phyloP scores from a whole-genome alignment of 192 early-diverging fungal species.

The Pilaira anomala region DNA sequence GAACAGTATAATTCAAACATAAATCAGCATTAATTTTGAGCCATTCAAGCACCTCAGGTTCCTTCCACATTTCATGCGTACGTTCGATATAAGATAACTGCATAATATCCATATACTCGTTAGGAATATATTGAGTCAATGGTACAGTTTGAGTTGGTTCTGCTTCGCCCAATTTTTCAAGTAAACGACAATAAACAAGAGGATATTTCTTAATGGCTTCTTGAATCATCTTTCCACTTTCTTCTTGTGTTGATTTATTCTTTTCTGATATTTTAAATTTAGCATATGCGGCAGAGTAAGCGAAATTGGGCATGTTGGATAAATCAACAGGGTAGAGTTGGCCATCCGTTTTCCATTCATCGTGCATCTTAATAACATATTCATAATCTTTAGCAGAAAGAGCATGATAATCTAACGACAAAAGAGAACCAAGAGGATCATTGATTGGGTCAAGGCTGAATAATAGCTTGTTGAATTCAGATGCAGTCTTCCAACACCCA shows the following conservation, averaged over 20 bases:
- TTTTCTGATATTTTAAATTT: constrained; percentile 67
- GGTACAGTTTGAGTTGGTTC: constrained; percentile 50
- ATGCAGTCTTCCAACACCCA: constrained; percentile 91
- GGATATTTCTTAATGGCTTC: constrained; percentile 76
- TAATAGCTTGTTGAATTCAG: constrained; percentile 84
- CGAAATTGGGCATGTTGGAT: constrained; percentile 63
- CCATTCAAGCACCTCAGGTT: constrained; percentile 66
- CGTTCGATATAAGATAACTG: constrained; percentile 74
- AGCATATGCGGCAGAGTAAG: constrained; percentile 73
- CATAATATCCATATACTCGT: constrained; percentile 59
- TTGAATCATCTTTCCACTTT: constrained; percentile 57
- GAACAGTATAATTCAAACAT: constrained; percentile 1
- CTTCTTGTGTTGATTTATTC: constrained; percentile 23
- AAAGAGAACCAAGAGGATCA: constrained; percentile 73
- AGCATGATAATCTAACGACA: constrained; percentile 85
- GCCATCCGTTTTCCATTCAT: constrained; percentile 18
- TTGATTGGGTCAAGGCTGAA: constrained; percentile 67
- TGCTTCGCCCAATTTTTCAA: constrained; percentile 60
- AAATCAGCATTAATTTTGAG: constrained; percentile 27
- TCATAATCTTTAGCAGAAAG: constrained; percentile 72
- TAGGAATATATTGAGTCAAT: constrained; percentile 18
- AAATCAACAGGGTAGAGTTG: constrained; percentile 36
- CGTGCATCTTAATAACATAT: constrained; percentile 45
- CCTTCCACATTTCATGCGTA: constrained; percentile 76
- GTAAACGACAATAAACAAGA: constrained; percentile 54